Percentiles rank a stretch among this genome's conserved stretches.
Conservation (phyloP, 306 rosid species). For the Gynostemma pentaphyllum region DNA sequence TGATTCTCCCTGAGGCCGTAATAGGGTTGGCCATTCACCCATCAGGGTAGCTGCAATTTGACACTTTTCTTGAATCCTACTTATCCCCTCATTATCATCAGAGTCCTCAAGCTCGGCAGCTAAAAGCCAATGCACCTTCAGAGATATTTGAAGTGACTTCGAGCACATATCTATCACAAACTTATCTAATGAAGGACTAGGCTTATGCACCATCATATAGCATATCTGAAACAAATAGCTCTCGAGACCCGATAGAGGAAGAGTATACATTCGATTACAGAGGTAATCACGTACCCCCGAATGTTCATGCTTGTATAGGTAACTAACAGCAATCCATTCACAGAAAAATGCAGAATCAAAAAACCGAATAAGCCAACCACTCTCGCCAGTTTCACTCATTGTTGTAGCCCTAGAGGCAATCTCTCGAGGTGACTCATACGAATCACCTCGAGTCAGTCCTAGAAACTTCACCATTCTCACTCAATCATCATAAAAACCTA, state of each 20-base stretch:
- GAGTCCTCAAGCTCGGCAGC: slow-evolving; percentile 88
- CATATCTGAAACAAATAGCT: slow-evolving; percentile 94
- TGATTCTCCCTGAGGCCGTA: slow-evolving; percentile 33
- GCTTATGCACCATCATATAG: slow-evolving; percentile 91
- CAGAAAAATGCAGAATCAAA: slow-evolving; percentile 96
- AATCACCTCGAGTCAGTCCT: slow-evolving; percentile 55
- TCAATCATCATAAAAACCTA: slow-evolving; percentile 39
- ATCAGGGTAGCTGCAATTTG: slow-evolving; percentile 79
- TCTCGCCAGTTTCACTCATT: slow-evolving; percentile 66
- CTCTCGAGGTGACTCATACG: slow-evolving; percentile 67
- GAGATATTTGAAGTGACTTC: slow-evolving; percentile 80
- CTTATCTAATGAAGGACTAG: slow-evolving; percentile 88
- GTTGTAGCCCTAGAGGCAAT: slow-evolving; percentile 43
- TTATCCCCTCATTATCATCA: slow-evolving; percentile 86
- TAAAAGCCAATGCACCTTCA: slow-evolving; percentile 91
- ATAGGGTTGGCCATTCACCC: slow-evolving; percentile 80
- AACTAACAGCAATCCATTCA: slow-evolving; percentile 98
- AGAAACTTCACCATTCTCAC: slow-evolving; percentile 78
- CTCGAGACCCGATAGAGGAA: slow-evolving; percentile 84
- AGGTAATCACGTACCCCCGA: slow-evolving; percentile 89
- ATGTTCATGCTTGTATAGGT: slow-evolving; percentile 90
- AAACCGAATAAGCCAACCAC: slow-evolving; percentile 96
- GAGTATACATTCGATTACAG: slow-evolving; percentile 91
- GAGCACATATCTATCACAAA: slow-evolving; percentile 88
- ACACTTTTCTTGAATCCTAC: slow-evolving; percentile 81